These are phyloP conservation scores for Nevesoporus exiguus DNA, from an alignment of 768 basidiomycete genomes.

Conservation along the genomic window DNA sequence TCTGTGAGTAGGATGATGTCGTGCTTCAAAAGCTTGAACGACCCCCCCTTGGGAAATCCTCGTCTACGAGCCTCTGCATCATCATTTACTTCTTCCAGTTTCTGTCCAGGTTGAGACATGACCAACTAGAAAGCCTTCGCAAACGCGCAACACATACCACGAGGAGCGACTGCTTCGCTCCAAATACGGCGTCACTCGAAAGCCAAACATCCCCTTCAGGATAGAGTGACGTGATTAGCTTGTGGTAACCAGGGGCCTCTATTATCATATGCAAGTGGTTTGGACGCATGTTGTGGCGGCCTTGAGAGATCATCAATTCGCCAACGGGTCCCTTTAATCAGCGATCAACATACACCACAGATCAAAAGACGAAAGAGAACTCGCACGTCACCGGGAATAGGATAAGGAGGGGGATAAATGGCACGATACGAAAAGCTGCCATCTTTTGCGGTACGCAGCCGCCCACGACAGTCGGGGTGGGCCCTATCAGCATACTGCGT, in stretches of 20 bases:
- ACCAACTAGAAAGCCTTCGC: neutral
- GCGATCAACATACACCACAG: constrained; percentile 9
- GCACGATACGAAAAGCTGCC: constrained; percentile 71
- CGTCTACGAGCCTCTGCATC: constrained; percentile 51
- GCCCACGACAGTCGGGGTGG: constrained; percentile 71
- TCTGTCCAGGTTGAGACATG: constrained; percentile 33
- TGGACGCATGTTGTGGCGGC: constrained; percentile 74
- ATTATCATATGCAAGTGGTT: constrained; percentile 78
- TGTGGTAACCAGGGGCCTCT: constrained; percentile 68
- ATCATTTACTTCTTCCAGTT: constrained; percentile 51
- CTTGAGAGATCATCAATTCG: constrained; percentile 48
- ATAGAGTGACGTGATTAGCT: constrained; percentile 71
- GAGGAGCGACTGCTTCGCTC: constrained; percentile 74
- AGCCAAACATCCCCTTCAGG: constrained; percentile 67
- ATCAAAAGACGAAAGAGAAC: constrained; percentile 12
- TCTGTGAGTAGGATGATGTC: constrained; percentile 46
- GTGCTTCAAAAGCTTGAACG: constrained; percentile 46
- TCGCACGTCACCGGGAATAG: constrained; percentile 69
- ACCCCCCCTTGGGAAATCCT: constrained; percentile 40
- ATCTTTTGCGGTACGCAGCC: constrained; percentile 53
- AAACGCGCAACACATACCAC: constrained; percentile 48
- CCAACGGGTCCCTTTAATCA: constrained; percentile 63
- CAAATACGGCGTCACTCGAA: constrained; percentile 73
- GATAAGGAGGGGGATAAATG: constrained; percentile 63
- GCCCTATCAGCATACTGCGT: constrained; percentile 53